Evolutionary conservation across 441 rosid genomes (phyloP).

Genomic region (Biscutella laevigata): DNA sequence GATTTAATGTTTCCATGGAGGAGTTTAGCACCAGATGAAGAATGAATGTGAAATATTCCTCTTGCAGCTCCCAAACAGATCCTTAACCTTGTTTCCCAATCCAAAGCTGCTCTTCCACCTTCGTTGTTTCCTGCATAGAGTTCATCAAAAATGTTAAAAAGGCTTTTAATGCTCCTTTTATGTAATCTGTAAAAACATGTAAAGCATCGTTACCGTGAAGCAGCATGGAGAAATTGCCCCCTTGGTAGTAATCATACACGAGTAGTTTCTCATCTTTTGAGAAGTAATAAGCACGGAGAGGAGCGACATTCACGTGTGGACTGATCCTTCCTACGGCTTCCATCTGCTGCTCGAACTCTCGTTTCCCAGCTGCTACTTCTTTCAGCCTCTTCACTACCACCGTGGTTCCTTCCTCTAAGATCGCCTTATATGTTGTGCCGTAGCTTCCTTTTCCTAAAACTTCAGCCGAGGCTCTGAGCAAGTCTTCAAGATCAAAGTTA

Average conservation of each 20-base stretch:
- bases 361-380: slow-evolving; percentile 53
- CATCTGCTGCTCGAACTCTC: slow-evolving; percentile 73
- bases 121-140: slow-evolving; percentile 36
- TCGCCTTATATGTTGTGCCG: slow-evolving; percentile 70
- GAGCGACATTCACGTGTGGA: slow-evolving; percentile 50
- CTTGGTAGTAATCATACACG: slow-evolving; percentile 49
- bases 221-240: slow-evolving; percentile 51
- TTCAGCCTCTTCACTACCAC: slow-evolving; percentile 71
- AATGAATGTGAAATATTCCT: slow-evolving; percentile 45
- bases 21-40: slow-evolving; percentile 40
- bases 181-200: background rate
- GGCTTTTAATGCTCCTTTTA: background rate
- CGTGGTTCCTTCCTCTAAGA: slow-evolving; percentile 62
- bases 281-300: slow-evolving; percentile 67
- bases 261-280: slow-evolving; percentile 72
- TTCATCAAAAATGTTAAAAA: background rate
- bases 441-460: slow-evolving; percentile 70
- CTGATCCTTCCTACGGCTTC: slow-evolving; percentile 51
- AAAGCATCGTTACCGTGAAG: slow-evolving; percentile 47
- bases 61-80: slow-evolving; percentile 43
- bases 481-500: slow-evolving; percentile 63
- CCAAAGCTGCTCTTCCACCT: slow-evolving; percentile 30
- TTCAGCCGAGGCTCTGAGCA: slow-evolving; percentile 73
- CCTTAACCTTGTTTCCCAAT: slow-evolving; percentile 51
- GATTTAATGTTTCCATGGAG: slow-evolving; percentile 68